Evolutionary conservation across 768 basidiomycete genomes (phyloP), one percentile per base, ranked within the genome.

Genomic region (Leccinum subgranulosum): DNA sequence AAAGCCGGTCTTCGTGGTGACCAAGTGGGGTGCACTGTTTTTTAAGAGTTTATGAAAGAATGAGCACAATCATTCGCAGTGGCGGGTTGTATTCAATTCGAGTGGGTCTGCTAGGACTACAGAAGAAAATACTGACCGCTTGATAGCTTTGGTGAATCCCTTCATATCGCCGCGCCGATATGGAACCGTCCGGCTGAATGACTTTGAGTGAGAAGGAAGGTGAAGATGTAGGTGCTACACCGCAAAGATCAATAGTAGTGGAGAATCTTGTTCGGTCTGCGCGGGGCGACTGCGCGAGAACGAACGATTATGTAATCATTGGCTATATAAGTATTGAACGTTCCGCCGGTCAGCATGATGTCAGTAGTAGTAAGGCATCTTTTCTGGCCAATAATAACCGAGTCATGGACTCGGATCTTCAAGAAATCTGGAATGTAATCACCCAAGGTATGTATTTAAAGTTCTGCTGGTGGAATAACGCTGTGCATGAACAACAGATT

Each of bases 1-100:
- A 84, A 94, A 88, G 29, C 97, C 97, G 65, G 90, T 87, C 78
- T 86, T 91, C 66, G 83, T 82, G 57, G 89, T 92, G 70, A 99
- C 78, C 68, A 92, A 76, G 75, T 94, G 93, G 67, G 97, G 97
- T 54, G 95, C 94, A 68, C 95, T 93, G 59, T 25, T 4, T 23
- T 7, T 21, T 31, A 23, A 60, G 15, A 69, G 57, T 47, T 31
- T 47, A 28, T 58, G 61, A 51, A 59, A 28, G 25, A 56, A 45
- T n/a, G 31, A 14, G 46, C 29, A 33, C 41, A 56, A 58, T 57
- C 61, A 51, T 53, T 33, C 46, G 55, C 31, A 39, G 50, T 28
- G 49, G 51, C 53, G n/a, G 27, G 25, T 54, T 33, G 55, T 33
- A 36, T 49, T 50, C 46, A 29, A 51, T 47, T 47, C 39, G 27